Base-by-base conservation (phyloP, 2,329 filamentous ascomycete genomes). In the Aspergillus phoenicis region DNA sequence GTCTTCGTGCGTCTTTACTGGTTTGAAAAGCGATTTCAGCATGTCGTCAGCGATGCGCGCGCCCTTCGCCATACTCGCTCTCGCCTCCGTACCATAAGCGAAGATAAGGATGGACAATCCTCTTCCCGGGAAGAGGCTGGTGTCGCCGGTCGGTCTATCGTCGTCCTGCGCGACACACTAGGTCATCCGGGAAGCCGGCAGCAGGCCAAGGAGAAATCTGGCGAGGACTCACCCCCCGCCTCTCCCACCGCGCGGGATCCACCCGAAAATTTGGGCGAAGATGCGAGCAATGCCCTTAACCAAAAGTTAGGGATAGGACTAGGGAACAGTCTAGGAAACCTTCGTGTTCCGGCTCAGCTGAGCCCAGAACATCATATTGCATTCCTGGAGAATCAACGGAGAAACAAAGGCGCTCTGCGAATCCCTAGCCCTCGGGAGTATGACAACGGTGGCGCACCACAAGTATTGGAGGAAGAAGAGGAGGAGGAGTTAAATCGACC, bases 21-120 rank as follows among this genome's bases (percentile, higher is more conserved):
- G 94, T 99, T 99, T 73, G 93, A 99, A 77, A 97, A 96, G 77
- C 87, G 93, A 7, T 98, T 99, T 73, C 90, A 96, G 73, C 84
- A 91, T 69, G 85, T 97, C 65, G 93, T 90, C 13, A 84, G 83
- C 36, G 91, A 96, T 68, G 88, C 91, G 1, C 86, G 87, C 58
- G 82, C 80, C 47, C 81, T 88, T 57, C 86, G 93, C 57, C 83
- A 84, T 57, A 89, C 77, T 80, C 87, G 81, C 79, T 90, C 71
- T 77, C 86, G 78, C 78, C 89, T 73, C 78, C 80, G 80, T 58
- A 84, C 79, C 52, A 78, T 78, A 68, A 85, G 75, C 54, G 71
- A 79, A 41, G 78, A 72, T 53, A 81, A 80, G 51, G 74, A 75
- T n/a, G 80, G 82, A 17, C 68, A 62, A 54, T 68, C 72, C 24